Conservation (phyloP, 305 asterid genomes). For the Fraxinus floribunda region DNA sequence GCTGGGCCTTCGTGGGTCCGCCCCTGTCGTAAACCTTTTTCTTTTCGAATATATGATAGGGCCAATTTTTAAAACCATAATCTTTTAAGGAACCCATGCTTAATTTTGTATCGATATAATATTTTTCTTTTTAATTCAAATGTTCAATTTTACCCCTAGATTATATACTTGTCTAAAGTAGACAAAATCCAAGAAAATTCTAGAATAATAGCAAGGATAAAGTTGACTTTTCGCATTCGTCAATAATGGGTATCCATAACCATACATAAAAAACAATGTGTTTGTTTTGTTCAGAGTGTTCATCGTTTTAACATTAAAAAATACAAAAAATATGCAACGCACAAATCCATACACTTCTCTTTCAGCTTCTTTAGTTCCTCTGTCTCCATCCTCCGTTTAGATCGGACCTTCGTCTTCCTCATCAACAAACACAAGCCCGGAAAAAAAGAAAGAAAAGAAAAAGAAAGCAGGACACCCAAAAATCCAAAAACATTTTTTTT, state of each 20-base stretch:
- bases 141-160: not conserved
- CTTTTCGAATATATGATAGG: not conserved
- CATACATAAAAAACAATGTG: slow-evolving; percentile 25
- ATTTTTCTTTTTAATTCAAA: too few relatives aligned
- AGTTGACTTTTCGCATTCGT: slow-evolving; percentile 22
- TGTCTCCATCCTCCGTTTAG: slow-evolving; percentile 58
- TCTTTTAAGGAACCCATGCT: not conserved
- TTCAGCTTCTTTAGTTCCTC: slow-evolving; percentile 39
- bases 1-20: too few relatives aligned
- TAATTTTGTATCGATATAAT: not conserved
- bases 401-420: slow-evolving; percentile 62
- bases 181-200: not conserved
- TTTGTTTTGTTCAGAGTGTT: not conserved
- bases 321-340: slow-evolving; percentile 37
- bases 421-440: slow-evolving; percentile 32
- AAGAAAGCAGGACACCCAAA: slow-evolving; percentile 31
- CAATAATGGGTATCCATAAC: slow-evolving; percentile 41
- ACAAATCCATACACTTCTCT: slow-evolving; percentile 28
- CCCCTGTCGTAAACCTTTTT: not conserved
- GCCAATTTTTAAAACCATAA: not conserved
- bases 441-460: not conserved
- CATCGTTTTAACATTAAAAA: slow-evolving; percentile 25
- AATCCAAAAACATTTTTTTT: not conserved
- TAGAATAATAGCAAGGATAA: slow-evolving; percentile 25
- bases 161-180: not conserved